phyloP scores from a whole-genome alignment of 2,329 filamentous ascomycete genomes.

The Penicillium corylophilum region DNA sequence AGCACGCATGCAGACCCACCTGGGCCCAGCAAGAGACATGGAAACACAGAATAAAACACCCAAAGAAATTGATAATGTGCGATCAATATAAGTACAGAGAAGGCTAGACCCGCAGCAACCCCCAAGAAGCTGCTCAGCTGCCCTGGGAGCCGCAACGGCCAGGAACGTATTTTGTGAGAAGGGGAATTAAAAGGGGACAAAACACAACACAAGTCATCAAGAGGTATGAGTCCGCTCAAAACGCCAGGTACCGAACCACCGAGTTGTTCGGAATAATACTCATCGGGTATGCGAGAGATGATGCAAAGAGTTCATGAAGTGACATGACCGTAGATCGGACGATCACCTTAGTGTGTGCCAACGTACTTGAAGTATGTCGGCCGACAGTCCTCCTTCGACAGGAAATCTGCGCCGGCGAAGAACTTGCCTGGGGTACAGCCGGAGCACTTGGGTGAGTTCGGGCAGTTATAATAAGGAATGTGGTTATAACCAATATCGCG shows the following conservation, averaged over 20 bases:
- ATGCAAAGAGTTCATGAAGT: conserved; percentile 24
- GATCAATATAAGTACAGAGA: conserved; percentile 32
- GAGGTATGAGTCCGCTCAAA: conserved; percentile 28
- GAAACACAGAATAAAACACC: conserved; percentile 4
- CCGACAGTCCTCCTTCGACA: conserved; percentile 88
- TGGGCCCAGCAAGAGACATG: not conserved
- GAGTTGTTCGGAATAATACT: conserved; percentile 23
- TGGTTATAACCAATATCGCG: conserved; percentile 98
- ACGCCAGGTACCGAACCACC: conserved; percentile 25
- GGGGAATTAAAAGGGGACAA: conserved; percentile 4
- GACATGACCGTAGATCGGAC: conserved; percentile 11
- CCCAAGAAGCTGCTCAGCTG: not conserved
- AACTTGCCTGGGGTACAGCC: conserved; percentile 84
- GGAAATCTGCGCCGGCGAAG: conserved; percentile 81
- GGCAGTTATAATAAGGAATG: conserved; percentile 98
- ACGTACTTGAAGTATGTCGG: conserved; percentile 97
- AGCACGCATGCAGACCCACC: not conserved
- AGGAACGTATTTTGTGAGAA: conserved; percentile 19
- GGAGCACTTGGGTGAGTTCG: conserved; percentile 89
- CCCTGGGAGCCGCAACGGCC: conserved; percentile 8
- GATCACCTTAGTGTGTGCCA: conserved; percentile 64
- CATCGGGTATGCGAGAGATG: conserved; percentile 23
- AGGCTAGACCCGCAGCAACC: conserved; percentile 19
- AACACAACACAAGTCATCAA: conserved; percentile 22
- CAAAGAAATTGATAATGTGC: conserved; percentile 16